Percentiles rank a stretch among this genome's conserved stretches.
These are phyloP conservation scores for Boletus hoseneyae DNA, from an alignment of 1,284 basidiomycete species.

Conservation along the genomic window DNA sequence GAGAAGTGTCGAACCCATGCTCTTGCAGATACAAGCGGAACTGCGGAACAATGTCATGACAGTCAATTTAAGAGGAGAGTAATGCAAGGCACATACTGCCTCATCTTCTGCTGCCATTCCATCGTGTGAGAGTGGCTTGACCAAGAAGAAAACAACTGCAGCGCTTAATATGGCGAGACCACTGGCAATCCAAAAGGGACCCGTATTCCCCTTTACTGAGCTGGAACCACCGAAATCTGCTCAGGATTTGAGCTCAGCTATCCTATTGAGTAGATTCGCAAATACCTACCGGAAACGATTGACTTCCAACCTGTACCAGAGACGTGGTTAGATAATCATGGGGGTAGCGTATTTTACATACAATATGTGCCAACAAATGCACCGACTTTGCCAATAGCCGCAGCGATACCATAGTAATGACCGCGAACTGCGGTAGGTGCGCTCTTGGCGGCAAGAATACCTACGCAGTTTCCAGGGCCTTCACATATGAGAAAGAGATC, in stretches of 20 bases:
- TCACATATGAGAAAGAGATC: conserved; percentile 1
- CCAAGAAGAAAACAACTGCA: conserved; percentile 67
- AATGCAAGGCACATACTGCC: conserved; percentile 16
- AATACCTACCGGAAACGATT: conserved; percentile 54
- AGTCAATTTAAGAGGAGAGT: not conserved
- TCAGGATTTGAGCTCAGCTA: conserved; percentile 8
- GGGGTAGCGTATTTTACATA: conserved; percentile 30
- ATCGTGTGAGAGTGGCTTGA: conserved; percentile 73
- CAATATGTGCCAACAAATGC: conserved; percentile 83
- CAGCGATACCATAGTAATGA: conserved; percentile 82
- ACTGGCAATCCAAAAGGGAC: conserved; percentile 79
- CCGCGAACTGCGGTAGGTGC: conserved; percentile 85
- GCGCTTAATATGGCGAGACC: conserved; percentile 82
- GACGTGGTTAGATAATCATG: conserved; percentile 7
- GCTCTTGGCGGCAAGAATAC: conserved; percentile 77
- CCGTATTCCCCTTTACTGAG: conserved; percentile 60
- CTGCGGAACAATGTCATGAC: conserved; percentile 30
- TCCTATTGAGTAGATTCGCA: not conserved
- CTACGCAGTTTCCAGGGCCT: conserved; percentile 79
- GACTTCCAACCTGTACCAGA: conserved; percentile 55
- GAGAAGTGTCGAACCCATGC: conserved; percentile 72
- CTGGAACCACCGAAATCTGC: conserved; percentile 60
- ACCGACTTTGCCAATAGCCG: conserved; percentile 88
- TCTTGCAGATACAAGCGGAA: conserved; percentile 79
- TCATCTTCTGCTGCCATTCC: conserved; percentile 79